Conservation (phyloP, 2,329 filamentous ascomycete genomes). For the Fusarium verticillioides region DNA sequence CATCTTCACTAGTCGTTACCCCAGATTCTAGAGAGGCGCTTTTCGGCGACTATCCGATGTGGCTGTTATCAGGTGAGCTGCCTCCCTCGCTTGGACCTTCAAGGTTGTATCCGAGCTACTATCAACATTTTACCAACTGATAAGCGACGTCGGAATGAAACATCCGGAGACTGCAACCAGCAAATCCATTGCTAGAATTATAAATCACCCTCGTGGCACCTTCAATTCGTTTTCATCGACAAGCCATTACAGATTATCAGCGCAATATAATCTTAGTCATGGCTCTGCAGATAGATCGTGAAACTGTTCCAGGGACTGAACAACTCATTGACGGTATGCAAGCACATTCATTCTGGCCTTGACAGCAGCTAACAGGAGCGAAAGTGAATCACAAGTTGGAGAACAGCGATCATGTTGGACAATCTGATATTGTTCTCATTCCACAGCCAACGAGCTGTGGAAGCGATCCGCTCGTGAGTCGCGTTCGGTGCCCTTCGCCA, state of each 20-base stretch:
- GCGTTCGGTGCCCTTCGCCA: rapidly evolving
- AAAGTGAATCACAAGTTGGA: neutral
- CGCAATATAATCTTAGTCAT: too few relatives aligned
- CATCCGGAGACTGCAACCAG: neutral
- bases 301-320: neutral
- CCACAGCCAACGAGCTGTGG: neutral
- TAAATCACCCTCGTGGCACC: neutral
- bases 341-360: rapidly evolving
- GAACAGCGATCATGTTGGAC: neutral
- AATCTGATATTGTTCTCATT: neutral
- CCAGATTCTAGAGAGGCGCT: neutral
- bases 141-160: neutral
- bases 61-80: neutral
- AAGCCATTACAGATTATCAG: too few relatives aligned
- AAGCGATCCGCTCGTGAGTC: neutral
- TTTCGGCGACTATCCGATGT: neutral
- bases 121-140: neutral
- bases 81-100: neutral
- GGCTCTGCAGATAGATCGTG: neutral
- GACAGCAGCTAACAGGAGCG: too few relatives aligned
- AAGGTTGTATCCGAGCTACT: rapidly evolving
- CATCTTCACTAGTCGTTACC: neutral
- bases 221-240: rapidly evolving
- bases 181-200: too few relatives aligned
- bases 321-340: neutral